Percentiles rank a stretch among this genome's conserved stretches.
Conservation (phyloP, 2,329 filamentous ascomycete species). For the Elsinoe batatas region DNA sequence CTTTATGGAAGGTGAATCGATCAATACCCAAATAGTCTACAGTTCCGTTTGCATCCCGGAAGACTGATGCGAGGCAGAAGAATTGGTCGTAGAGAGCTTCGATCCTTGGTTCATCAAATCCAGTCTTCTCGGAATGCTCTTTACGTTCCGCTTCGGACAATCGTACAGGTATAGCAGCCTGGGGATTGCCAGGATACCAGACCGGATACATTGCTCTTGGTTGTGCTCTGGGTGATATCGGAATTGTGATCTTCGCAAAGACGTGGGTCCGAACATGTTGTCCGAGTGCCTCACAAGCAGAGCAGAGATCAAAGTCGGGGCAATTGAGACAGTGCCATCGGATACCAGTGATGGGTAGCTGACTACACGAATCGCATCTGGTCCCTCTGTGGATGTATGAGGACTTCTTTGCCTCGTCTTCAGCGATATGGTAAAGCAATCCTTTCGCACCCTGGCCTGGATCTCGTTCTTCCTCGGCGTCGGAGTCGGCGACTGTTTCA, state of each 20-base stretch:
- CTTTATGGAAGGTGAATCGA: slow-evolving; percentile 82
- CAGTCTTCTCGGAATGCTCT: slow-evolving; percentile 40
- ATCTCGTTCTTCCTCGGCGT: slow-evolving; percentile 16
- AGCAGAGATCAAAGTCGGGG: slow-evolving; percentile 89
- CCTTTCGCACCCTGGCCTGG: slow-evolving; percentile 25
- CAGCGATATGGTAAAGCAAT: slow-evolving; percentile 81
- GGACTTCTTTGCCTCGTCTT: slow-evolving; percentile 80
- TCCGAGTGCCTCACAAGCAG: slow-evolving; percentile 62
- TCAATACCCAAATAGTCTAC: slow-evolving; percentile 76
- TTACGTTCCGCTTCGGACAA: slow-evolving; percentile 59
- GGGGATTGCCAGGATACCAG: slow-evolving; percentile 82
- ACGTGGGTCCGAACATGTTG: slow-evolving; percentile 80
- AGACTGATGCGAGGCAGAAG: slow-evolving; percentile 86
- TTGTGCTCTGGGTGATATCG: slow-evolving; percentile 69
- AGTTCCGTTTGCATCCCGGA: slow-evolving; percentile 60
- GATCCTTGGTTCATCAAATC: slow-evolving; percentile 69
- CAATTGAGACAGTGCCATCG: slow-evolving; percentile 94
- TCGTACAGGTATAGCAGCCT: slow-evolving; percentile 52
- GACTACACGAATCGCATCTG: slow-evolving; percentile 80
- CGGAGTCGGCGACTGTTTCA: slow-evolving; percentile 21
- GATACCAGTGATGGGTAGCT: slow-evolving; percentile 81
- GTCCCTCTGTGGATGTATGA: slow-evolving; percentile 89
- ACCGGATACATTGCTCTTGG: slow-evolving; percentile 70
- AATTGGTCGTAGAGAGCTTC: slow-evolving; percentile 97
- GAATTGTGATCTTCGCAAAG: slow-evolving; percentile 91